Evolutionary conservation across 352 stramenopile genomes (phyloP).

Genomic region (Phytopythium cucurbitacearum): DNA sequence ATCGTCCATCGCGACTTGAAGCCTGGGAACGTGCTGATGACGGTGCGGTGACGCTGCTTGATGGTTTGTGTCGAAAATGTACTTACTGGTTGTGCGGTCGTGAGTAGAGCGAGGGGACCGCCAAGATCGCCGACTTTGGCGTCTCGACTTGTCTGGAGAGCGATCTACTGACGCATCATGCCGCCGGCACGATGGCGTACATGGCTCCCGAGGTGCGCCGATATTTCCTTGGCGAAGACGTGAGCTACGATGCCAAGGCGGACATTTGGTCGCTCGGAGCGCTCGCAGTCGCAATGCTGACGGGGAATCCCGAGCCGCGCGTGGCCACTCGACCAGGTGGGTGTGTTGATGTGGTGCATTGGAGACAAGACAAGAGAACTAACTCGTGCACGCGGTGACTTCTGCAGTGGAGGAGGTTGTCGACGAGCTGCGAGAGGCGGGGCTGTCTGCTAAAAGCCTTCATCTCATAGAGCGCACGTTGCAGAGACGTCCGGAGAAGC

Average conservation of each 20-base stretch:
- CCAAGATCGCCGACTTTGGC: slow-evolving; percentile 82
- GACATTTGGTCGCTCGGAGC: slow-evolving; percentile 83
- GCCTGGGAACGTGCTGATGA: slow-evolving; percentile 71
- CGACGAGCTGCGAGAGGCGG: slow-evolving; percentile 28
- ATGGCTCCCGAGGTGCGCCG: slow-evolving; percentile 77
- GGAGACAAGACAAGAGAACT: neutral
- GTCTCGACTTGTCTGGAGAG: slow-evolving; percentile 77
- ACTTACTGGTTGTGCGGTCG: neutral
- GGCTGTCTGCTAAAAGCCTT: slow-evolving; percentile 26
- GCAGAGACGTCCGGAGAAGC: slow-evolving; percentile 27
- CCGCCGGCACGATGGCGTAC: slow-evolving; percentile 70
- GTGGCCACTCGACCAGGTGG: slow-evolving; percentile 61
- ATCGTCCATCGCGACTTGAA: slow-evolving; percentile 82
- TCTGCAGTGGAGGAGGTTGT: slow-evolving; percentile 56
- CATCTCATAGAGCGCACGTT: slow-evolving; percentile 42
- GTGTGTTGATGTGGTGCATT: neutral
- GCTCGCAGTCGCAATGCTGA: slow-evolving; percentile 65
- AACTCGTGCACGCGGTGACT: neutral
- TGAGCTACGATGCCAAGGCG: slow-evolving; percentile 62
- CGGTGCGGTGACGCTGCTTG: slow-evolving; percentile 20
- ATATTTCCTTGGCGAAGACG: slow-evolving; percentile 66
- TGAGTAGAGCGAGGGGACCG: slow-evolving; percentile 46
- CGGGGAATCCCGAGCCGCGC: slow-evolving; percentile 53
- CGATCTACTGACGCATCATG: slow-evolving; percentile 65
- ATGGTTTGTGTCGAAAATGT: neutral